Evolutionary conservation across 345 rosid genomes (phyloP), one percentile per base, ranked within the genome.

Genomic region (Psidium guajava): DNA sequence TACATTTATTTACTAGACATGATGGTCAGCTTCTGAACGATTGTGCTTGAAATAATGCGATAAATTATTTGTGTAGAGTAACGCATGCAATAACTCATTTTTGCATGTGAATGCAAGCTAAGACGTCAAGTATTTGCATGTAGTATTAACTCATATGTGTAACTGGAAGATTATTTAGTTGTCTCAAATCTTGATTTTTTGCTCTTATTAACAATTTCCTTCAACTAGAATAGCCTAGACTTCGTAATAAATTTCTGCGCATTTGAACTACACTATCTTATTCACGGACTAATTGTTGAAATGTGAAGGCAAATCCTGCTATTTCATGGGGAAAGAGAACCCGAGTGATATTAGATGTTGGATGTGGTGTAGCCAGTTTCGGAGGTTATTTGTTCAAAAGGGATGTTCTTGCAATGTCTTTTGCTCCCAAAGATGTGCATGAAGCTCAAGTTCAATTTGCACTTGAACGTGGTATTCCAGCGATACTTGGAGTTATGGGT

Each of bases 401-500:
- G 89, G 95, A 94, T 82, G 97, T 93, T 53, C 90, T 96, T 83
- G 83, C 97, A 77, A 92, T 96, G 94, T 95, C 99, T 61, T 94
- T 96, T 92, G 99, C 99, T 53, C 99, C 99, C 57, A 96, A 96
- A 84, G 99, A 96, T 86, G 99, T 94, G 89, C 99, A 96, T 87
- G 99, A 95, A 90, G 99, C 96, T 82, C 99, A 96, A 87, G 97
- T 96, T 69, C 99, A 95, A 86, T 95, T 96, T 82, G 96, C 97
- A 28, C 94, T 96, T 83, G 99, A 96, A 88, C 93, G 99, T 87
- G 98, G 97, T 83, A 95, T 96, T 84, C 99, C 99, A 58, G 97
- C 95, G 25, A 91, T 93, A 86, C 92, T 90, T 87, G 91, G 92
- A 57, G 99, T 95, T 84, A 96, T 96, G 99, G 99, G 98, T 61